These are phyloP conservation scores for Boletellus deceptivus DNA, from an alignment of 1,284 basidiomycete species.

Conservation along the genomic window DNA sequence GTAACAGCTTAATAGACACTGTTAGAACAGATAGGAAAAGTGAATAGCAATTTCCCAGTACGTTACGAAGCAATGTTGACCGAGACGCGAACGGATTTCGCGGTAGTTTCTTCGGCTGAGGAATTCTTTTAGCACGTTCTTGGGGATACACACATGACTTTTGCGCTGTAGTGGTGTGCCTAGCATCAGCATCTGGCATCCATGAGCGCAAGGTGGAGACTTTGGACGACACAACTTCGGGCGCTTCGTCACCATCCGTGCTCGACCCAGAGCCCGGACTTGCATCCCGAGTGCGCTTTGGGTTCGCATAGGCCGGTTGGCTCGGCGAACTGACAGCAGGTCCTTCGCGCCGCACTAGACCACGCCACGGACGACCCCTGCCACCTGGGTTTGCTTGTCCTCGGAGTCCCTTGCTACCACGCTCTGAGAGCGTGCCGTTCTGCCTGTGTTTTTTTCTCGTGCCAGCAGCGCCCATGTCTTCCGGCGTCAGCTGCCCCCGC, in stretches of 20 bases:
- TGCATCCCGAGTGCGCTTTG: constrained; percentile 2
- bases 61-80: constrained; percentile 72
- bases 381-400: constrained; percentile 24
- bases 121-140: constrained; percentile 28
- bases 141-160: background rate
- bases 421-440: constrained; percentile 7
- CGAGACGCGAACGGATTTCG: constrained; percentile 69
- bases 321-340: background rate
- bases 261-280: constrained; percentile 3
- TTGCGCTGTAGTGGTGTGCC: background rate
- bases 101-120: constrained; percentile 53
- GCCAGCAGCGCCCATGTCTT: constrained; percentile 41
- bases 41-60: constrained; percentile 31
- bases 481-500: constrained; percentile 68
- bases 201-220: constrained; percentile 15
- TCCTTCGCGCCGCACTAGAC: constrained; percentile 33
- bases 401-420: constrained; percentile 3
- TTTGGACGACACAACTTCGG: constrained; percentile 67
- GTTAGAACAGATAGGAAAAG: constrained; percentile 14
- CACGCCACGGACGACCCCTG: constrained; percentile 32
- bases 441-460: constrained; percentile 37
- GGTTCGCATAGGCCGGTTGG: background rate
- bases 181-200: constrained; percentile 2
- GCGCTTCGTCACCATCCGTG: constrained; percentile 44
- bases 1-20: constrained; percentile 57